Evolutionary conservation across 1,284 basidiomycete genomes (phyloP).

Genomic region (Heterobasidion annosum): DNA sequence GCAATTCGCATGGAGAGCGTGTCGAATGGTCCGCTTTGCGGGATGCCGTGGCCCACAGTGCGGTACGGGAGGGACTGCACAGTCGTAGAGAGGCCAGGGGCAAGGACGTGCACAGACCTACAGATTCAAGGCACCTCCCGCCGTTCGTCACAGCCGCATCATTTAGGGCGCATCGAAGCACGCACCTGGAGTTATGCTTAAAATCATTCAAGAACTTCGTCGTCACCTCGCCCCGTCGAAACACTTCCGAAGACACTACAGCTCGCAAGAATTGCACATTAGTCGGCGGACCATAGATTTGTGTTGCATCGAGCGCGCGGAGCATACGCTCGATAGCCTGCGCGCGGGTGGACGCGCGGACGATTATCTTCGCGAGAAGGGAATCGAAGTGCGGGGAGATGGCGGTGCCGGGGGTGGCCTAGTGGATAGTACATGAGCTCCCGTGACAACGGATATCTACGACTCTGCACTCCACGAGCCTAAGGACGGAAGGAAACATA

Average conservation of each 20-base stretch:
- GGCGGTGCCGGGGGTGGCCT: slow-evolving; percentile 34
- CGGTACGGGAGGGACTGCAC: slow-evolving; percentile 63
- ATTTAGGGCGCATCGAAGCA: too few relatives aligned
- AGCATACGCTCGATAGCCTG: slow-evolving; percentile 32
- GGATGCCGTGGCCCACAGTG: slow-evolving; percentile 49
- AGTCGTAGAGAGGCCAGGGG: slow-evolving; percentile 49
- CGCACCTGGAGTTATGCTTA: too few relatives aligned
- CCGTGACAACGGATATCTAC: not conserved
- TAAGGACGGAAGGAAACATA: slow-evolving; percentile 12
- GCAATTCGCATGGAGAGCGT: slow-evolving; percentile 46
- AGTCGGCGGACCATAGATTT: slow-evolving; percentile 43
- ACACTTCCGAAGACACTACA: too few relatives aligned
- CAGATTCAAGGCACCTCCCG: not conserved
- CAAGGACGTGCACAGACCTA: slow-evolving; percentile 48
- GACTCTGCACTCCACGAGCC: not conserved
- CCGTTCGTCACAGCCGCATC: too few relatives aligned
- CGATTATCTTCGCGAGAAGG: slow-evolving; percentile 46
- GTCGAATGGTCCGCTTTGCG: slow-evolving; percentile 65
- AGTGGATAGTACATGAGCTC: too few relatives aligned
- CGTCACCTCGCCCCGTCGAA: too few relatives aligned
- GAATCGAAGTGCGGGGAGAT: slow-evolving; percentile 53
- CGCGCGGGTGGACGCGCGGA: slow-evolving; percentile 28
- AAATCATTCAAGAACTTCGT: too few relatives aligned
- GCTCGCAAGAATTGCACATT: slow-evolving; percentile 41
- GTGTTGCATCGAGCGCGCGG: slow-evolving; percentile 24